phyloP scores from a whole-genome alignment of 306 rosid species.

The Citrullus amarus region DNA sequence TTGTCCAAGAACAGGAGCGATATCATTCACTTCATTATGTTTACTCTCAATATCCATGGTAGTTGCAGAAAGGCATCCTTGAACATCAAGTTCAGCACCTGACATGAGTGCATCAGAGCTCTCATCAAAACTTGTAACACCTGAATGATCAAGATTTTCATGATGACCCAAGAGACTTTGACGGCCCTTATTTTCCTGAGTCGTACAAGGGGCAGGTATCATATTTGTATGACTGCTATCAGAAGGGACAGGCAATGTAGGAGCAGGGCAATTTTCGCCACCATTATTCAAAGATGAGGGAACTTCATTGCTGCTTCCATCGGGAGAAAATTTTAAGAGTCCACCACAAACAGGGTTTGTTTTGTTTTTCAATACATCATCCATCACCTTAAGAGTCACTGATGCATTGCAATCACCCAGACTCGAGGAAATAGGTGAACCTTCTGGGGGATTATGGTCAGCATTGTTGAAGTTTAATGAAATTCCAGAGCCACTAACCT shows the following conservation, averaged over 20 bases:
- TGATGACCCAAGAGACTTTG: neutral
- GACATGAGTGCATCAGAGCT: neutral
- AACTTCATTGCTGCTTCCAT: slow-evolving; percentile 1
- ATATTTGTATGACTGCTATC: slow-evolving; percentile 1
- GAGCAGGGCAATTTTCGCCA: slow-evolving; percentile 1
- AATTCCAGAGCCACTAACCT: slow-evolving; percentile 15
- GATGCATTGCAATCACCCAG: neutral
- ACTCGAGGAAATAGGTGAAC: neutral
- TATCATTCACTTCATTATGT: neutral
- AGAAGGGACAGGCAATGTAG: neutral
- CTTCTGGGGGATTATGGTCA: slow-evolving; percentile 9
- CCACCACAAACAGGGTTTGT: slow-evolving; percentile 4
- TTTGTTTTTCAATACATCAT: neutral
- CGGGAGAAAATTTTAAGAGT: slow-evolving; percentile 2
- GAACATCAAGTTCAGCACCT: neutral
- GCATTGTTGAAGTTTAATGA: slow-evolving; percentile 16
- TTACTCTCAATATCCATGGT: neutral
- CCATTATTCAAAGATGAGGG: slow-evolving; percentile 1
- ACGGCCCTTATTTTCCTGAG: neutral
- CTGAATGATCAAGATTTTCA: slow-evolving; percentile 9
- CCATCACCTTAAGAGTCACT: slow-evolving; percentile 1
- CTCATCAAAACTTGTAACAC: neutral
- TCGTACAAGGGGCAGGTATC: neutral
- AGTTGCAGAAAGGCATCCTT: neutral
- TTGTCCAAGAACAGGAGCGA: neutral